Conservation (phyloP, 495 filamentous ascomycete species). For the Neurospora sp. region DNA sequence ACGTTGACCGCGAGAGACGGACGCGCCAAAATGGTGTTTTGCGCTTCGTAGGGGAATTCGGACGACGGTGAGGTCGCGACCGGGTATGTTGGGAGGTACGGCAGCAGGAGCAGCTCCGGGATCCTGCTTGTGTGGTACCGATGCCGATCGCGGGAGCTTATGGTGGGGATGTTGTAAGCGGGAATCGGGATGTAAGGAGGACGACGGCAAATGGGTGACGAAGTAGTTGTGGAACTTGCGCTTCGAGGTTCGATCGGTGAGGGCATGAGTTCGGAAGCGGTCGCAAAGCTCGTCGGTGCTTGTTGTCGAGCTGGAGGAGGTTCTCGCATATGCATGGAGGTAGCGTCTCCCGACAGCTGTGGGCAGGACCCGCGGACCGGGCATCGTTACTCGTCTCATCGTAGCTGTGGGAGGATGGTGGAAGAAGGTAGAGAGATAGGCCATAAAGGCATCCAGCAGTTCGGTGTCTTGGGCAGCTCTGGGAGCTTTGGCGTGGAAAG, state of each 20-base stretch:
- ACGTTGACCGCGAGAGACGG: constrained; percentile 67
- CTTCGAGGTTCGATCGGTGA: constrained; percentile 15
- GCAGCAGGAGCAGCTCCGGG: constrained; percentile 45
- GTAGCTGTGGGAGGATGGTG: constrained; percentile 15
- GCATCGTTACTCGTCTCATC: constrained; percentile 6
- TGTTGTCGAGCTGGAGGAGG: constrained; percentile 1
- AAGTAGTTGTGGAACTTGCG: constrained; percentile 91
- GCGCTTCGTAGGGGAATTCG: constrained; percentile 90
- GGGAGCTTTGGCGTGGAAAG: not conserved
- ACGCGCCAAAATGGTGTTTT: constrained; percentile 89
- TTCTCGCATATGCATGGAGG: constrained; percentile 6
- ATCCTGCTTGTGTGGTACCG: constrained; percentile 63
- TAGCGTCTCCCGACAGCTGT: constrained; percentile 8
- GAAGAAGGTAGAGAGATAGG: constrained; percentile 40
- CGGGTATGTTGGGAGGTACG: constrained; percentile 44
- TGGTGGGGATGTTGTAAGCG: constrained; percentile 52
- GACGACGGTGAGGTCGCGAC: constrained; percentile 85
- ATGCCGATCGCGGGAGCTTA: constrained; percentile 73
- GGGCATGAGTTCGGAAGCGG: not conserved
- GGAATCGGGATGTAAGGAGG: constrained; percentile 85
- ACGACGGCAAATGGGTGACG: constrained; percentile 87
- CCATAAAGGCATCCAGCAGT: constrained; percentile 31
- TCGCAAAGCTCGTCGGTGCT: constrained; percentile 4
- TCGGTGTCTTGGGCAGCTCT: not conserved
- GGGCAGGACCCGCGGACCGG: constrained; percentile 5